Percentiles rank a stretch among this genome's conserved stretches.
These are phyloP conservation scores for Tuber calosporum DNA, from an alignment of 495 filamentous ascomycete genomes.

Conservation along the genomic window DNA sequence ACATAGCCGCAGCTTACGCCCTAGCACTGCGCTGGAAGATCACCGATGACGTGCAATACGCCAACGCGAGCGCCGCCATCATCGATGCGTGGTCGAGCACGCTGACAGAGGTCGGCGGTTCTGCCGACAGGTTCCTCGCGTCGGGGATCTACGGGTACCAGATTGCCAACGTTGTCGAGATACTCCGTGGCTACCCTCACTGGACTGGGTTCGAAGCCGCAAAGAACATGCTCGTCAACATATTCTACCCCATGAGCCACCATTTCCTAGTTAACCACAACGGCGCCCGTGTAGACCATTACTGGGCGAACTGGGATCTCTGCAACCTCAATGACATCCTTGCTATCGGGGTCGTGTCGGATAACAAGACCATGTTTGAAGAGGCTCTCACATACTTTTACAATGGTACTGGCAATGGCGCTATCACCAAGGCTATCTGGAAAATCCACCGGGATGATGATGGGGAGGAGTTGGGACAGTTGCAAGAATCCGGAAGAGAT, in stretches of 20 bases:
- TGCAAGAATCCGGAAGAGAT: slow-evolving; percentile 47
- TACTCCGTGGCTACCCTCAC: slow-evolving; percentile 44
- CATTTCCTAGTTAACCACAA: slow-evolving; percentile 43
- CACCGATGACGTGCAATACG: slow-evolving; percentile 43
- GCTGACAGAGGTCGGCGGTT: slow-evolving; percentile 43
- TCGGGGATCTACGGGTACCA: slow-evolving; percentile 48
- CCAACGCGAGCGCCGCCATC: slow-evolving; percentile 42
- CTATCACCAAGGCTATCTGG: slow-evolving; percentile 42
- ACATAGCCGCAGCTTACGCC: slow-evolving; percentile 45
- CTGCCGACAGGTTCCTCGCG: slow-evolving; percentile 44
- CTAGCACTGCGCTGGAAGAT: slow-evolving; percentile 46
- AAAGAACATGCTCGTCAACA: slow-evolving; percentile 39
- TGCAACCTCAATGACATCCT: slow-evolving; percentile 45
- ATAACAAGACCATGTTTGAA: slow-evolving; percentile 46
- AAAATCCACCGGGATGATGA: slow-evolving; percentile 28
- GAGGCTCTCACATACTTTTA: slow-evolving; percentile 44
- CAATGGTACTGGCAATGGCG: slow-evolving; percentile 44
- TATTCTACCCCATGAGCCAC: slow-evolving; percentile 44
- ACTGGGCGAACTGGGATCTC: slow-evolving; percentile 48
- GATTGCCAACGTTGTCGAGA: slow-evolving; percentile 47
- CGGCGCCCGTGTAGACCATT: slow-evolving; percentile 42
- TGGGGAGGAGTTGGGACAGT: slow-evolving; percentile 40
- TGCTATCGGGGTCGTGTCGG: slow-evolving; percentile 45
- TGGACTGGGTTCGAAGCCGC: slow-evolving; percentile 41
- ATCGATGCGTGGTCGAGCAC: slow-evolving; percentile 46